Conservation (phyloP, 75 land plant species). For the Cunninghamia lanceolata region DNA sequence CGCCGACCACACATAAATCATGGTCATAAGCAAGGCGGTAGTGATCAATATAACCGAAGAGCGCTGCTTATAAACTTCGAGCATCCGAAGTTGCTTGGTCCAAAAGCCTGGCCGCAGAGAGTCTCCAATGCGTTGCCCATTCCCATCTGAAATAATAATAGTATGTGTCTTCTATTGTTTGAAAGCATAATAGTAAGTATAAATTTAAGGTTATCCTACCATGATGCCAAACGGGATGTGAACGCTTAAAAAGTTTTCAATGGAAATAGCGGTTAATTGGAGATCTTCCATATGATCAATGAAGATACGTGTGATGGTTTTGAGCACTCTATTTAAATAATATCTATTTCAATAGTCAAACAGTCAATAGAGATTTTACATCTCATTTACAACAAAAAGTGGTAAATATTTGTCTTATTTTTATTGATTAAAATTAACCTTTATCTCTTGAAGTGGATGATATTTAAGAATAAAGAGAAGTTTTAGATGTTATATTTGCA, state of each 20-base stretch:
- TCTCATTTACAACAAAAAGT: too few relatives aligned
- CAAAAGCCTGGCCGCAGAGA: neutral
- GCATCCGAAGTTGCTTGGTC: neutral
- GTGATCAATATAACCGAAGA: neutral
- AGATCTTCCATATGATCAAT: conserved; percentile 21
- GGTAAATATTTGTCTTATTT: too few relatives aligned
- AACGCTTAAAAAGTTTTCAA: conserved; percentile 19
- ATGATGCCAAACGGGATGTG: conserved; percentile 18
- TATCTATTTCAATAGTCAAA: too few relatives aligned
- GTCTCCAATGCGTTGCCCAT: neutral
- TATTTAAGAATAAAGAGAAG: too few relatives aligned
- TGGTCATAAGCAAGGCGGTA: neutral
- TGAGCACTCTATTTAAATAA: too few relatives aligned
- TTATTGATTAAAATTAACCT: too few relatives aligned
- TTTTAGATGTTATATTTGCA: too few relatives aligned
- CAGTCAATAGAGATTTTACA: too few relatives aligned
- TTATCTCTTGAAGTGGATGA: too few relatives aligned
- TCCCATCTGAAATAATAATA: too few relatives aligned
- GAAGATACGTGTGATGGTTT: conserved; percentile 19
- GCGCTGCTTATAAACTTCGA: neutral
- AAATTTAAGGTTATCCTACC: conserved; percentile 12
- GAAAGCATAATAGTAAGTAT: too few relatives aligned
- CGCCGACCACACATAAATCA: conserved; percentile 17
- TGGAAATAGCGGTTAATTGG: conserved; percentile 16
- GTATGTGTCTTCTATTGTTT: too few relatives aligned